phyloP scores from a whole-genome alignment of 2,329 filamentous ascomycete genomes.

The Xylariales sp. region DNA sequence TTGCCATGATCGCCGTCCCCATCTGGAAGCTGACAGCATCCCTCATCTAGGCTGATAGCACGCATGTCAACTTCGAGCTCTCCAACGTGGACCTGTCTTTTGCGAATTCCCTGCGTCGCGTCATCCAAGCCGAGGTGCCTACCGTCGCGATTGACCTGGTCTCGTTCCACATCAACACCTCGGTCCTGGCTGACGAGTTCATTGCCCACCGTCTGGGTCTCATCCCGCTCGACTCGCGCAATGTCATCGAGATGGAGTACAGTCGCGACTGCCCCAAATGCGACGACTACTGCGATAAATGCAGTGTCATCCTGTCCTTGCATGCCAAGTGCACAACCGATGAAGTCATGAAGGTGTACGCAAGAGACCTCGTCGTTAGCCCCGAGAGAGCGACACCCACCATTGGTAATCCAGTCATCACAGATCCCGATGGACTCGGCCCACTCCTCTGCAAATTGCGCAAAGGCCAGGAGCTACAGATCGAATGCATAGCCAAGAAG shows the following conservation, averaged over 20 bases:
- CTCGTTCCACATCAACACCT: slow-evolving; percentile 87
- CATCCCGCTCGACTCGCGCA: slow-evolving; percentile 79
- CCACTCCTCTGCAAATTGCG: slow-evolving; percentile 86
- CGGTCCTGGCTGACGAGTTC: slow-evolving; percentile 95
- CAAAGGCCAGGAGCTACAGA: slow-evolving; percentile 81
- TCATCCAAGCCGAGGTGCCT: slow-evolving; percentile 89
- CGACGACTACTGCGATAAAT: slow-evolving; percentile 89
- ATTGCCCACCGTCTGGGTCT: slow-evolving; percentile 88
- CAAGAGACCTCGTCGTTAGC: slow-evolving; percentile 75
- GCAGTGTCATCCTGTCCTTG: slow-evolving; percentile 78
- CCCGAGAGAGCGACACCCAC: slow-evolving; percentile 65
- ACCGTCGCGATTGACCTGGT: slow-evolving; percentile 94
- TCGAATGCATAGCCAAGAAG: slow-evolving; percentile 94
- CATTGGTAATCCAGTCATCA: slow-evolving; percentile 78
- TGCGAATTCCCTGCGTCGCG: slow-evolving; percentile 85
- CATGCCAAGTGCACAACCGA: slow-evolving; percentile 82
- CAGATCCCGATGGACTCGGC: slow-evolving; percentile 75
- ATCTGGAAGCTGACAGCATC: not conserved
- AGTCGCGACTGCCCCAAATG: slow-evolving; percentile 95
- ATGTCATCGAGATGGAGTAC: slow-evolving; percentile 78
- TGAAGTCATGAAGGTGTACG: slow-evolving; percentile 90
- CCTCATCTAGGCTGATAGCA: slow-evolving; percentile 61
- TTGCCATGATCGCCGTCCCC: too few species aligned
- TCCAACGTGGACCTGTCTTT: slow-evolving; percentile 85
- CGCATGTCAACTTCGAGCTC: slow-evolving; percentile 87